phyloP scores from a whole-genome alignment of 306 rosid genomes.

The Bauhinia variegata region DNA sequence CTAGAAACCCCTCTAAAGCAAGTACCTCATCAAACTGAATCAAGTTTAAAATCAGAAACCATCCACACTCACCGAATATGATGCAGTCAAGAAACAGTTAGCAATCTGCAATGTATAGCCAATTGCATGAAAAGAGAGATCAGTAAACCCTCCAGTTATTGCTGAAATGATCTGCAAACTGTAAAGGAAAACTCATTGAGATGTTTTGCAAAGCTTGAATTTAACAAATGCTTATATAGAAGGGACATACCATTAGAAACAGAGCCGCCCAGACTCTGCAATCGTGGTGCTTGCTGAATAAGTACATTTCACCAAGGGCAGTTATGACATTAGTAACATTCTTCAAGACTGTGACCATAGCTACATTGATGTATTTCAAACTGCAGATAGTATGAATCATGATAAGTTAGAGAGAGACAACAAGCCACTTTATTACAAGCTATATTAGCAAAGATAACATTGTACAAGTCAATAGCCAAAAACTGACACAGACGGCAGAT shows the following conservation, averaged over 20 bases:
- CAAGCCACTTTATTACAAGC: slow-evolving; percentile 3
- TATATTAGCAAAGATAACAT: neutral
- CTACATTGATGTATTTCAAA: slow-evolving; percentile 96
- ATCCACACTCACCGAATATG: slow-evolving; percentile 88
- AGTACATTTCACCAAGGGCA: slow-evolving; percentile 93
- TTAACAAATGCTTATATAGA: neutral
- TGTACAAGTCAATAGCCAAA: slow-evolving; percentile 22
- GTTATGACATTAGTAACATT: slow-evolving; percentile 98
- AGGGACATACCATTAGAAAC: slow-evolving; percentile 93
- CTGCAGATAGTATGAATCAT: slow-evolving; percentile 61
- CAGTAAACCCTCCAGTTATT: slow-evolving; percentile 90
- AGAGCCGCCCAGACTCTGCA: slow-evolving; percentile 90
- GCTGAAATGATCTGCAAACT: slow-evolving; percentile 90
- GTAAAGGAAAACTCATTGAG: neutral
- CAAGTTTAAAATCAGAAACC: slow-evolving; percentile 29
- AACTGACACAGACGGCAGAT: slow-evolving; percentile 11
- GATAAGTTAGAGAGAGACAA: slow-evolving; percentile 17
- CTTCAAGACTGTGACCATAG: slow-evolving; percentile 98
- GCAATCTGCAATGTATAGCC: slow-evolving; percentile 89
- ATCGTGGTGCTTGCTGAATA: slow-evolving; percentile 89
- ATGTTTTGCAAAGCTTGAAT: too few species aligned
- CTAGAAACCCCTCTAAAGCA: slow-evolving; percentile 1
- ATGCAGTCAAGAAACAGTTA: slow-evolving; percentile 95
- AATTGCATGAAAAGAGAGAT: slow-evolving; percentile 75
- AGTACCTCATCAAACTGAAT: slow-evolving; percentile 10